Percentiles rank a stretch among this genome's conserved stretches.
Conservation (phyloP, 495 filamentous ascomycete genomes). For the Glarea lozoyensis region DNA sequence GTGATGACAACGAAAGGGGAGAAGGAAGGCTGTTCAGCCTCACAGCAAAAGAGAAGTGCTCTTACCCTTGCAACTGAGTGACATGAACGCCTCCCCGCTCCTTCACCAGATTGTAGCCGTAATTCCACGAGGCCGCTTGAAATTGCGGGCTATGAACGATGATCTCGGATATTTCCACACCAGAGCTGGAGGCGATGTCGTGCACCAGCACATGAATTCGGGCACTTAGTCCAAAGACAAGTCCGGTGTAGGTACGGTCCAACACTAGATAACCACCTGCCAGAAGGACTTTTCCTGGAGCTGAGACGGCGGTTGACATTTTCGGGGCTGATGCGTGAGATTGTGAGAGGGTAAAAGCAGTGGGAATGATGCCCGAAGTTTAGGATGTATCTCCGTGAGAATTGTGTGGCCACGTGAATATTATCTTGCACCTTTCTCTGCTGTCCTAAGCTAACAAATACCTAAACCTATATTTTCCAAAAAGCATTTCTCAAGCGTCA, state of each 20-base stretch:
- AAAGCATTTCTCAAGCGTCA: too few species aligned
- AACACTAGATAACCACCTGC: slow-evolving; percentile 93
- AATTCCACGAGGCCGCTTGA: slow-evolving; percentile 74
- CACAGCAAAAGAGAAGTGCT: slow-evolving; percentile 12
- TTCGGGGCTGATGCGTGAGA: background rate
- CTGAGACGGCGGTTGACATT: slow-evolving; percentile 57
- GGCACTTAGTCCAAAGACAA: slow-evolving; percentile 91
- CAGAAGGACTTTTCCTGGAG: slow-evolving; percentile 91
- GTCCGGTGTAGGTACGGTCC: slow-evolving; percentile 75
- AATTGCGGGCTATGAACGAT: slow-evolving; percentile 90
- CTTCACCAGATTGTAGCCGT: slow-evolving; percentile 58
- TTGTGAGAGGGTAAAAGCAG: background rate
- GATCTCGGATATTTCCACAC: slow-evolving; percentile 55
- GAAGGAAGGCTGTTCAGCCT: background rate
- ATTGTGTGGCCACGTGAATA: too few species aligned
- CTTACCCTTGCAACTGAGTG: slow-evolving; percentile 71
- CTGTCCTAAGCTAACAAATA: too few species aligned
- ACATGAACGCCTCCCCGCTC: slow-evolving; percentile 70
- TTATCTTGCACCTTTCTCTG: too few species aligned
- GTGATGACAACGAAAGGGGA: background rate
- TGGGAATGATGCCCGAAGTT: too few species aligned
- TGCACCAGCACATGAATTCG: slow-evolving; percentile 81
- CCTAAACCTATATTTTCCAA: too few species aligned
- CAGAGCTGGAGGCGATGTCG: slow-evolving; percentile 46
- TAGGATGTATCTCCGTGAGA: too few species aligned